Conservation (phyloP, 352 stramenopile genomes). For the Nothophytophthora sp. region DNA sequence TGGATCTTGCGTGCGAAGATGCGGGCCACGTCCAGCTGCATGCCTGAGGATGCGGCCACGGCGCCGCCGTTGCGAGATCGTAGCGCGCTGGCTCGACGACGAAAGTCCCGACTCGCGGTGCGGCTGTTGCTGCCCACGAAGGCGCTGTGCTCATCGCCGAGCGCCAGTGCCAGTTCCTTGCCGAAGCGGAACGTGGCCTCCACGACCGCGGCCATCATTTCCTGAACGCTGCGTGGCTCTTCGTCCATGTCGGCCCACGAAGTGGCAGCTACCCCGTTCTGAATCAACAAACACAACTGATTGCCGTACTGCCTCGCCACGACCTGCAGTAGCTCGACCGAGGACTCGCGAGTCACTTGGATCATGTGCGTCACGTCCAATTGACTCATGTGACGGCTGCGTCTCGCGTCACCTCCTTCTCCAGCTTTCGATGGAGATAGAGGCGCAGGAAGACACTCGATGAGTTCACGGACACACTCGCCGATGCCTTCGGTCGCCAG, state of each 20-base stretch:
- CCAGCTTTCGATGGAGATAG: constrained; percentile 19
- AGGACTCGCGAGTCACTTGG: constrained; percentile 66
- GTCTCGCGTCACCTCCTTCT: constrained; percentile 4
- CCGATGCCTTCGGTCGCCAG: constrained; percentile 64
- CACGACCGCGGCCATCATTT: constrained; percentile 61
- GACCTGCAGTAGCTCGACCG: constrained; percentile 56
- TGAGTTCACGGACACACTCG: constrained; percentile 68
- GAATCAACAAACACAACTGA: constrained; percentile 45
- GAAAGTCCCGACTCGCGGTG: constrained; percentile 61
- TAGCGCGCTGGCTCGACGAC: constrained; percentile 52
- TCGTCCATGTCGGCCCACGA: constrained; percentile 63
- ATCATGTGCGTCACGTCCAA: constrained; percentile 77
- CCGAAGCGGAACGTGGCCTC: constrained; percentile 55
- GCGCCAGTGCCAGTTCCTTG: constrained; percentile 61
- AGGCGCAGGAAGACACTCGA: constrained; percentile 61
- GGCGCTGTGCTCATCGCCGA: constrained; percentile 60
- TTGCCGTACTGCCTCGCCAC: constrained; percentile 64
- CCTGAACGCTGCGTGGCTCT: constrained; percentile 68
- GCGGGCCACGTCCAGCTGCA: constrained; percentile 81
- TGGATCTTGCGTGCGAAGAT: constrained; percentile 82
- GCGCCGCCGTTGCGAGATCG: constrained; percentile 52
- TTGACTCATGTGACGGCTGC: constrained; percentile 27
- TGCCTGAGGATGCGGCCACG: constrained; percentile 31
- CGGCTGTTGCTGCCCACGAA: constrained; percentile 48
- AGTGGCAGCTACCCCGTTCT: constrained; percentile 40